Conservation (phyloP, 768 basidiomycete genomes). For the Lactarius indigo region DNA sequence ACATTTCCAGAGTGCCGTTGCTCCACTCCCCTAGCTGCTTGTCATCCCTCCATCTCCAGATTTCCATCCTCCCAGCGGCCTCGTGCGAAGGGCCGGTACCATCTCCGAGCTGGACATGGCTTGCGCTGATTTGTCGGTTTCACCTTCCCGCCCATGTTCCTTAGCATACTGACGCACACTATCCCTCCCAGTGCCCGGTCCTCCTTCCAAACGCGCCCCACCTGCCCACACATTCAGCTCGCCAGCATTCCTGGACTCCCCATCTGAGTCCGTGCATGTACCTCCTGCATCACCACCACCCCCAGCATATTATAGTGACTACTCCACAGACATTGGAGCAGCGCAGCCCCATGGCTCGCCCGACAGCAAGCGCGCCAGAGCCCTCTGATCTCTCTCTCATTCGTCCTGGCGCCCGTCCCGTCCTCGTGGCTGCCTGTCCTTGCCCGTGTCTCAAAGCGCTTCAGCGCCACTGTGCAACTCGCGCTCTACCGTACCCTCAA, state of each 20-base stretch:
- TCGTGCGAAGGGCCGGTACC: conserved; percentile 24
- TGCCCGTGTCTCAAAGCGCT: too few relatives aligned
- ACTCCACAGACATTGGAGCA: background rate
- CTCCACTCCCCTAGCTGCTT: too few relatives aligned
- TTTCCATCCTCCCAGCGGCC: conserved; percentile 26
- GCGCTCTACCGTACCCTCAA: too few relatives aligned
- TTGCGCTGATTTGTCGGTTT: background rate
- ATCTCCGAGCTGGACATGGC: conserved; percentile 13
- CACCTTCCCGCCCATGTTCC: background rate
- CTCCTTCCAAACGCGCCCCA: too few relatives aligned
- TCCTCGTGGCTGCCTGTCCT: too few relatives aligned
- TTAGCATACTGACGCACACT: background rate
- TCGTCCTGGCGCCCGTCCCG: too few relatives aligned
- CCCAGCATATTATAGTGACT: background rate
- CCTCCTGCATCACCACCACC: background rate
- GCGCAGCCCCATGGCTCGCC: background rate
- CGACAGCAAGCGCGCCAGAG: too few relatives aligned
- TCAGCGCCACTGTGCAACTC: too few relatives aligned
- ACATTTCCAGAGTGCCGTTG: too few relatives aligned
- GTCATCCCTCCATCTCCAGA: conserved; percentile 25
- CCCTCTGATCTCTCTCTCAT: too few relatives aligned
- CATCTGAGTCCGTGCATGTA: background rate
- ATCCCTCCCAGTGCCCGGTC: background rate
- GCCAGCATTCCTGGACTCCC: conserved; percentile 6
- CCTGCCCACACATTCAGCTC: conserved; percentile 18